Conservation (phyloP, 331 rosid species). For the Prunus yedoensis region DNA sequence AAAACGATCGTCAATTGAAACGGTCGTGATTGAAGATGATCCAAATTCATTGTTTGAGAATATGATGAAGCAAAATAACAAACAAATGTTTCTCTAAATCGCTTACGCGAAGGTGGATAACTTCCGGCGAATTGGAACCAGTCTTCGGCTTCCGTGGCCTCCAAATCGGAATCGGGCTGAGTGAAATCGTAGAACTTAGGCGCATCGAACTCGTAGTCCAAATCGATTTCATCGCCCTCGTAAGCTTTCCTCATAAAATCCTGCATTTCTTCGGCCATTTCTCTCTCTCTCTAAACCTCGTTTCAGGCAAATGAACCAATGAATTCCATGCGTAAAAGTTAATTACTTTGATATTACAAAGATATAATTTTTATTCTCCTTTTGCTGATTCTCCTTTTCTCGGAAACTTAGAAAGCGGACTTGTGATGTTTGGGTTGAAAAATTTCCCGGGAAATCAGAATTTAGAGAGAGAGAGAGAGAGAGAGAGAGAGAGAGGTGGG, state of each 20-base stretch:
- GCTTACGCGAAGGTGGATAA: constrained; percentile 83
- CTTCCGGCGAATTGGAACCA: constrained; percentile 59
- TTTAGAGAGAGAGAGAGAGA: not conserved
- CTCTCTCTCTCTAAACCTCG: constrained; percentile 12
- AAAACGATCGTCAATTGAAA: not conserved
- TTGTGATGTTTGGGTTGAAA: not conserved
- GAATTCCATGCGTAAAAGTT: not conserved
- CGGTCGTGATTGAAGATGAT: not conserved
- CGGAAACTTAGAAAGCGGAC: not conserved
- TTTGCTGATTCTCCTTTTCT: too few species aligned
- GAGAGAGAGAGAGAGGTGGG: not conserved
- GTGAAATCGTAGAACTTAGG: constrained; percentile 56
- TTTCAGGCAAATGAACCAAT: constrained; percentile 16
- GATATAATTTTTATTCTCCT: not conserved
- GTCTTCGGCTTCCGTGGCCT: constrained; percentile 56
- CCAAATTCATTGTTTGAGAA: not conserved
- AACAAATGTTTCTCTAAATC: not conserved
- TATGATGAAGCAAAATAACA: not conserved
- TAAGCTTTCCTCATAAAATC: constrained; percentile 36
- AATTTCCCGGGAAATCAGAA: constrained; percentile 33
- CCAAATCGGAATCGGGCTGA: constrained; percentile 39
- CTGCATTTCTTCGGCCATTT: constrained; percentile 46
- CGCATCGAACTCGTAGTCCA: constrained; percentile 70
- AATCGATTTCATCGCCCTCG: constrained; percentile 44
- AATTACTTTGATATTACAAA: not conserved